Evolutionary conservation across 768 basidiomycete genomes (phyloP).

Genomic region (Scleroderma bovista): DNA sequence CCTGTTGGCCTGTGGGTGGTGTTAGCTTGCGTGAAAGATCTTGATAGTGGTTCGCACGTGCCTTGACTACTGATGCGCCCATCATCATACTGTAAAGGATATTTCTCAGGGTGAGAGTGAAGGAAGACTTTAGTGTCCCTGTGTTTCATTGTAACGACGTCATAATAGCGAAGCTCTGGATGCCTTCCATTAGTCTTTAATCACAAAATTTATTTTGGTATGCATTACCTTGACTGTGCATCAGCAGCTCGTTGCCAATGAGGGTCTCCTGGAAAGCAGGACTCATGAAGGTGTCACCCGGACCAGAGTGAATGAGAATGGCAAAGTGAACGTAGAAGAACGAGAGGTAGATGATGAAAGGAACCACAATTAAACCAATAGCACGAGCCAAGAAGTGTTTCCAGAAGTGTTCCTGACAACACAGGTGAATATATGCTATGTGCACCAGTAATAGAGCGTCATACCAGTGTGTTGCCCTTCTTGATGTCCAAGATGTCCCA

Average conservation of each 20-base stretch:
- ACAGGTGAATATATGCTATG: neutral
- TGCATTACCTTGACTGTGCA: conserved; percentile 81
- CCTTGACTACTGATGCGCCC: conserved; percentile 94
- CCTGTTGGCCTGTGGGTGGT: conserved; percentile 70
- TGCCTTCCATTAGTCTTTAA: neutral
- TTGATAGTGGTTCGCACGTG: conserved; percentile 17
- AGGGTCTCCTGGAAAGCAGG: conserved; percentile 97
- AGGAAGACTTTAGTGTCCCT: conserved; percentile 91
- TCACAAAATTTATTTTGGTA: neutral
- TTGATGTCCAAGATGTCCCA: conserved; percentile 90
- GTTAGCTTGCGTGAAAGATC: neutral
- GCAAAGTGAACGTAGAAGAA: conserved; percentile 97
- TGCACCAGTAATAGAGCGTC: neutral
- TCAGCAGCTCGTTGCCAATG: conserved; percentile 81
- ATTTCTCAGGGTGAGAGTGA: conserved; percentile 88
- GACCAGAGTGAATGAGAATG: conserved; percentile 80
- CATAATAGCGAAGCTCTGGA: conserved; percentile 89
- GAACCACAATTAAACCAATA: conserved; percentile 80
- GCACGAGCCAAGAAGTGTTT: conserved; percentile 85
- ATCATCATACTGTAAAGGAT: conserved; percentile 93
- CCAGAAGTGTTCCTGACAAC: conserved; percentile 74
- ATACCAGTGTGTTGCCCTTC: conserved; percentile 75
- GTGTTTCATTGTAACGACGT: conserved; percentile 82
- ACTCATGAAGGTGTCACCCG: conserved; percentile 96
- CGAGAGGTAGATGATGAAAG: conserved; percentile 83